Evolutionary conservation across 768 basidiomycete species (phyloP).

Genomic region (Tricholomella constricta): DNA sequence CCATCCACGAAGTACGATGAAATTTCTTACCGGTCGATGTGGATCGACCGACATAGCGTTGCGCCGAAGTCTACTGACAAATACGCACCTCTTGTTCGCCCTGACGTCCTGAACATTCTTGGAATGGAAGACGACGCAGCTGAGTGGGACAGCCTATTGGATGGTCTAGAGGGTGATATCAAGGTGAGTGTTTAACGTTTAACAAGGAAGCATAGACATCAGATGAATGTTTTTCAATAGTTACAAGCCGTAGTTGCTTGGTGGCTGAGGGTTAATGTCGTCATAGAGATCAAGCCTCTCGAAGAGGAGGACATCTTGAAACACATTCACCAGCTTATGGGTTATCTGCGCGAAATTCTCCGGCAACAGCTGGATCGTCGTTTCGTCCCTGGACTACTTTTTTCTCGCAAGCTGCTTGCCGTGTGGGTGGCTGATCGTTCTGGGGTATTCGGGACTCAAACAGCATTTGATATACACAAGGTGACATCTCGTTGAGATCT

Average conservation of each 20-base stretch:
- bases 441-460: conserved; percentile 5
- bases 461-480: conserved; percentile 8
- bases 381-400: conserved; percentile 5
- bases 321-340: neutral
- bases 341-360: no score
- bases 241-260: neutral
- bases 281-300: conserved; percentile 5
- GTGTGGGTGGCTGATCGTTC: no score
- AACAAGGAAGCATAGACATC: no score
- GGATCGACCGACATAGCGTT: neutral
- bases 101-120: neutral
- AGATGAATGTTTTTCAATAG: no score
- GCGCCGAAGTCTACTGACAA: neutral
- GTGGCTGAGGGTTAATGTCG: conserved; percentile 9
- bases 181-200: neutral
- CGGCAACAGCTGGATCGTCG: no score
- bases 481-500: neutral
- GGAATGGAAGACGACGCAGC: neutral
- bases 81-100: neutral
- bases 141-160: neutral
- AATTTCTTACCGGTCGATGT: neutral
- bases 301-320: neutral
- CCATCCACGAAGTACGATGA: neutral
- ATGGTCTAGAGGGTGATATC: no score
- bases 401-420: neutral